Evolutionary conservation across 306 rosid genomes (phyloP).

Genomic region (Casuarina cunninghamiana): DNA sequence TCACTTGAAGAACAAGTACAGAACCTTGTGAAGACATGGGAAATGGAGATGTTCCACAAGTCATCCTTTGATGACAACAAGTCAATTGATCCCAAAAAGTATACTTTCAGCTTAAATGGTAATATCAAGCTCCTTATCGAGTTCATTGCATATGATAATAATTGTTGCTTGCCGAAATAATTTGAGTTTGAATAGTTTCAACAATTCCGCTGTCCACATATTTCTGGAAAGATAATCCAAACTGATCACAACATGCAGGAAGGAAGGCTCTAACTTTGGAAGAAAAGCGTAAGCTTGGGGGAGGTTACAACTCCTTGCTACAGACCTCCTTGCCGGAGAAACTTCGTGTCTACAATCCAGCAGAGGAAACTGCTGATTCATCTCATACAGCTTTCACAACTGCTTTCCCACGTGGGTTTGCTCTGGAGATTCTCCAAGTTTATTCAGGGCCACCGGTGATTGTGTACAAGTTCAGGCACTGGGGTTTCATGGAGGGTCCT

Average conservation of each 20-base stretch:
- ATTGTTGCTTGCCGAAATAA: background rate
- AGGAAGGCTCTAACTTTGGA: constrained; percentile 38
- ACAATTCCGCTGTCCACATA: background rate
- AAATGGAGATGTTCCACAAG: constrained; percentile 62
- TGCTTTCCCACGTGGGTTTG: constrained; percentile 68
- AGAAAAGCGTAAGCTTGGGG: constrained; percentile 53
- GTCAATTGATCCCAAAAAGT: constrained; percentile 48
- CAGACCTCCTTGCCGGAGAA: constrained; percentile 57
- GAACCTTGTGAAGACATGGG: constrained; percentile 57
- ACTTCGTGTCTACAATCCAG: constrained; percentile 48
- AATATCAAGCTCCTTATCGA: background rate
- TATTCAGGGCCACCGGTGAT: constrained; percentile 65
- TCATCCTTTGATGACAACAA: constrained; percentile 29
- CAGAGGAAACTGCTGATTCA: constrained; percentile 54
- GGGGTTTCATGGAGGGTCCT: constrained; percentile 84
- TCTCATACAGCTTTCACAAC: constrained; percentile 48
- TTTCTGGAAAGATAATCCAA: background rate
- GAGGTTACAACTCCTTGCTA: constrained; percentile 56
- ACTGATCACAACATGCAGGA: constrained; percentile 32
- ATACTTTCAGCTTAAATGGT: constrained; percentile 58
- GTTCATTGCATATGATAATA: background rate
- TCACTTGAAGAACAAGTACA: constrained; percentile 66
- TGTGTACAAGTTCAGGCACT: constrained; percentile 70
- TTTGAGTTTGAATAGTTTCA: background rate
- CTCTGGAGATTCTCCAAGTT: constrained; percentile 51